Percentiles rank a stretch among this genome's conserved stretches.
Conservation (phyloP, 2,329 filamentous ascomycete genomes). For the Zymoseptoria tritici region DNA sequence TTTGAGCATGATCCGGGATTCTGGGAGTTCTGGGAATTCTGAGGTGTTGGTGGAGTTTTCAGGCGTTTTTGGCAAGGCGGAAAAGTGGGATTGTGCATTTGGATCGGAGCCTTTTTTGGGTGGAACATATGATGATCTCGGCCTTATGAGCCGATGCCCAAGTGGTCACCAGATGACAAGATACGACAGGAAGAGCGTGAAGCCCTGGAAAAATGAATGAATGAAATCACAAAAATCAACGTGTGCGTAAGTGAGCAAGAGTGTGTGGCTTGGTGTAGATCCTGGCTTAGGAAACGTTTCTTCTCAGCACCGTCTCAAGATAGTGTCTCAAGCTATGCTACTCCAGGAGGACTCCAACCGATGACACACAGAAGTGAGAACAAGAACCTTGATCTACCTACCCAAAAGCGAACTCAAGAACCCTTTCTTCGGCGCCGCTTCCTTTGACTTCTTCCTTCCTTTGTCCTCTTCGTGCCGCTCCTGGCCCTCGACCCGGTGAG, state of each 20-base stretch:
- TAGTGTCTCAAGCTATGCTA: neutral
- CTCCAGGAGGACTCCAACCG: too few species aligned
- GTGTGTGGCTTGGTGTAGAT: neutral
- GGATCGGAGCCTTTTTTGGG: neutral
- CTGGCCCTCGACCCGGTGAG: constrained; percentile 2
- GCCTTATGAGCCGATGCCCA: neutral
- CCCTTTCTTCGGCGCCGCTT: neutral
- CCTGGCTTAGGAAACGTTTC: too few species aligned
- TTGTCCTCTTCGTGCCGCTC: neutral
- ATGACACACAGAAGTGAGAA: neutral
- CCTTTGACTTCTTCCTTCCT: neutral
- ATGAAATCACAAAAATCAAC: neutral
- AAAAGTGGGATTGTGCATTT: neutral
- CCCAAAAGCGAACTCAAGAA: constrained; percentile 1
- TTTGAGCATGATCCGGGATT: neutral
- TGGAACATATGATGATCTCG: neutral
- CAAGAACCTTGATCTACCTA: neutral
- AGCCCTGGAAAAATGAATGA: neutral
- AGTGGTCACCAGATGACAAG: neutral
- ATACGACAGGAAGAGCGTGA: neutral
- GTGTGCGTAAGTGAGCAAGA: neutral
- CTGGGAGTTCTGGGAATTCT: neutral
- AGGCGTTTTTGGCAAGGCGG: neutral
- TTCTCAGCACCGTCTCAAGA: too few species aligned
- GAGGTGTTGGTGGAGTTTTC: neutral